phyloP scores from a whole-genome alignment of 345 rosid genomes.

The Gossypium bickii region DNA sequence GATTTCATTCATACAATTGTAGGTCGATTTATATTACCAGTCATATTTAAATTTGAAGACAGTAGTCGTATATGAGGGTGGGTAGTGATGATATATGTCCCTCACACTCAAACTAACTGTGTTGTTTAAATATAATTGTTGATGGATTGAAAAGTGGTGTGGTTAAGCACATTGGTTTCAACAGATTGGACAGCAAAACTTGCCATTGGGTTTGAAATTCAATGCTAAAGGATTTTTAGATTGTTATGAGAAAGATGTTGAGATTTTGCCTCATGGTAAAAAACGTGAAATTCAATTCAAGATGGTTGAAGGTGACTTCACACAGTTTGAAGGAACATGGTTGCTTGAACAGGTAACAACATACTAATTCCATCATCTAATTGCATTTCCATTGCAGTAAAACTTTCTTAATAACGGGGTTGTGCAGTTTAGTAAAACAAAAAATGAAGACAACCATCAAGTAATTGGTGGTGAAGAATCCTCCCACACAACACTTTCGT shows the following conservation, averaged over 20 bases:
- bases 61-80: too few relatives aligned
- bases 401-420: neutral
- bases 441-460: constrained; percentile 22
- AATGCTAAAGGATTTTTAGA: constrained; percentile 82
- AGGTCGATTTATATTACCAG: too few relatives aligned
- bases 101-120: neutral
- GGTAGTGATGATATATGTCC: neutral
- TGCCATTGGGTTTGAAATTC: constrained; percentile 74
- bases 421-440: constrained; percentile 42
- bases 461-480: constrained; percentile 36
- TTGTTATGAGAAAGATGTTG: constrained; percentile 79
- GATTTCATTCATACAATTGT: too few relatives aligned
- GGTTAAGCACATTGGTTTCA: neutral
- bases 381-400: neutral
- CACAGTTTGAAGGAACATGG: constrained; percentile 86
- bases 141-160: too few relatives aligned
- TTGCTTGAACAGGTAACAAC: constrained; percentile 70
- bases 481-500: constrained; percentile 53
- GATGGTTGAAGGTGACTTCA: constrained; percentile 94
- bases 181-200: constrained; percentile 81
- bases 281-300: constrained; percentile 85
- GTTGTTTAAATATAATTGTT: too few relatives aligned
- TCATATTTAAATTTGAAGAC: too few relatives aligned
- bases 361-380: too few relatives aligned
- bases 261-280: constrained; percentile 41